Evolutionary conservation across 2,329 filamentous ascomycete species (phyloP).

Genomic region (Colletotrichum tamarilloi): DNA sequence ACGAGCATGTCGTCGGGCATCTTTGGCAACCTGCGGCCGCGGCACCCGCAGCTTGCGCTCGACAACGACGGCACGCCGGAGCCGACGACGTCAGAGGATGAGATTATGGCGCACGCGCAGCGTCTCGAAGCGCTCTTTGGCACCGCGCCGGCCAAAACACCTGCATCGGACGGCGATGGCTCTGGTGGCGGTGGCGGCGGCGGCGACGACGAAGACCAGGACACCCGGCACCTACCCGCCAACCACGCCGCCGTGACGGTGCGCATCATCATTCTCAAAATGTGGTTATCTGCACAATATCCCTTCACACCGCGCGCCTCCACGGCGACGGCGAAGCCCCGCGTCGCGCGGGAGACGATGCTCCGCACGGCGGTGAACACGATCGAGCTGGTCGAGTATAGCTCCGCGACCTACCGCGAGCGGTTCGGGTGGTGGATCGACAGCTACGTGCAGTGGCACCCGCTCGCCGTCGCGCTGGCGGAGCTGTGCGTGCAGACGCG

Average conservation of each 20-base stretch:
- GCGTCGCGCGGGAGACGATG: slow-evolving; percentile 53
- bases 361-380: slow-evolving; percentile 59
- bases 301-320: slow-evolving; percentile 49
- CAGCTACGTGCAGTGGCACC: slow-evolving; percentile 66
- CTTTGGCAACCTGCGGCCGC: slow-evolving; percentile 48
- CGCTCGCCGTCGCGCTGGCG: slow-evolving; percentile 62
- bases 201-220: background rate
- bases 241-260: slow-evolving; percentile 52
- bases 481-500: slow-evolving; percentile 61
- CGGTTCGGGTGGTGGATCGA: slow-evolving; percentile 60
- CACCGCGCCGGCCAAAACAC: slow-evolving; percentile 43
- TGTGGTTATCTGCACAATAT: slow-evolving; percentile 59
- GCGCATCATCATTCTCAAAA: slow-evolving; percentile 56
- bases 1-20: slow-evolving; percentile 52
- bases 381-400: slow-evolving; percentile 53
- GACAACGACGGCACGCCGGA: slow-evolving; percentile 15
- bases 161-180: slow-evolving; percentile 10
- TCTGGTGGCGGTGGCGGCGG: background rate
- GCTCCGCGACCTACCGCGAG: slow-evolving; percentile 46
- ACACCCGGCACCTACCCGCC: slow-evolving; percentile 45
- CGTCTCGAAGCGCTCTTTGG: slow-evolving; percentile 53
- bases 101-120: slow-evolving; percentile 52
- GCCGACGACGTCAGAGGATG: slow-evolving; percentile 47
- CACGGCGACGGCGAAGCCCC: slow-evolving; percentile 40
- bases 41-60: slow-evolving; percentile 45